These are phyloP conservation scores for Tetraselmis striata DNA, from an alignment of 139 green algal genomes.

Conservation along the genomic window DNA sequence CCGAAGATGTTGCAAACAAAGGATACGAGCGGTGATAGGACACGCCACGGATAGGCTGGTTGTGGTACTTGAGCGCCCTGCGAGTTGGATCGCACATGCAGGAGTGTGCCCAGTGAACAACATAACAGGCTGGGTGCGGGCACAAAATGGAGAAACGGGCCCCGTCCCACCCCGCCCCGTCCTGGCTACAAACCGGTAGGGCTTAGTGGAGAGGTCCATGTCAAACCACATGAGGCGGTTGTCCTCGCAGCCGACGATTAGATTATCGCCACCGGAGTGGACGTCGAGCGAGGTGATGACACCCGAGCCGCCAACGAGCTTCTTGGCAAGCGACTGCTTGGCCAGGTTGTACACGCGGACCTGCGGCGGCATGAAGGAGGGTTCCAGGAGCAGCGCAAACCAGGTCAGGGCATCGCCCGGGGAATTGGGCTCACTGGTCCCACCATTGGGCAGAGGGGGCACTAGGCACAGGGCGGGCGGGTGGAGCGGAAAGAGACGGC, in stretches of 20 bases:
- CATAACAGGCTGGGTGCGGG: too few relatives aligned
- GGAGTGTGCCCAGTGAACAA: too few relatives aligned
- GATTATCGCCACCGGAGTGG: constrained; percentile 84
- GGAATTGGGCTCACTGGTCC: too few relatives aligned
- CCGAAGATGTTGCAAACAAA: constrained; percentile 76
- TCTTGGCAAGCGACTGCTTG: constrained; percentile 84
- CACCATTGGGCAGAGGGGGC: too few relatives aligned
- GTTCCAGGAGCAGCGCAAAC: too few relatives aligned
- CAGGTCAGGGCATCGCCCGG: too few relatives aligned
- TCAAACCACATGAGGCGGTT: constrained; percentile 89
- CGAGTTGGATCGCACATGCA: constrained; percentile 7
- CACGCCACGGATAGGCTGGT: constrained; percentile 50
- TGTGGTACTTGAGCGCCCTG: constrained; percentile 75
- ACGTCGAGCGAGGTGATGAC: constrained; percentile 75
- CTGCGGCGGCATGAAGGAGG: constrained; percentile 16
- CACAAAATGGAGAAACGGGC: too few relatives aligned
- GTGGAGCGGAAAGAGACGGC: not conserved
- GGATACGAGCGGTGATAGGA: constrained; percentile 88
- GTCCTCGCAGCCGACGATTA: constrained; percentile 84
- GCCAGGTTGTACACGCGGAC: constrained; percentile 91
- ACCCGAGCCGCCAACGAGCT: constrained; percentile 78
- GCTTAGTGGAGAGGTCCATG: constrained; percentile 88
- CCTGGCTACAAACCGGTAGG: constrained; percentile 72
- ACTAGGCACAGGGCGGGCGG: too few relatives aligned
- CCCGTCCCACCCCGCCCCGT: too few relatives aligned